Conservation (phyloP, 805 yeast species). For the Kluyveromyces nonfermentans region DNA sequence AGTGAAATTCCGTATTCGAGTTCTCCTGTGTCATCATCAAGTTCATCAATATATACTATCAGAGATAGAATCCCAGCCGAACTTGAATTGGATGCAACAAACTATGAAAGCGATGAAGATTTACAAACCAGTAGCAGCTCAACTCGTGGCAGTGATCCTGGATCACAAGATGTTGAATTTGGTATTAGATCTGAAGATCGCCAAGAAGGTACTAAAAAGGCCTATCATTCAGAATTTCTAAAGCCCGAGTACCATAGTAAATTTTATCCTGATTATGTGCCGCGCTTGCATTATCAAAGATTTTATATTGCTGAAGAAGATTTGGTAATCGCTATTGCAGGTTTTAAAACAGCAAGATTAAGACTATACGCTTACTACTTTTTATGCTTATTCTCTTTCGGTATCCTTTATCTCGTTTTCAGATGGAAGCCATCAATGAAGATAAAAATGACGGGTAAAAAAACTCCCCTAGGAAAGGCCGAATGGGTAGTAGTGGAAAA, state of each 20-base stretch:
- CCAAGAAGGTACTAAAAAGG: constrained; percentile 21
- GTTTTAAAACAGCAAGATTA: constrained; percentile 50
- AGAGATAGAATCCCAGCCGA: constrained; percentile 33
- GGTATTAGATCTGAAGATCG: constrained; percentile 14
- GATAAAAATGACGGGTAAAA: constrained; percentile 55
- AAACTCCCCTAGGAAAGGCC: constrained; percentile 64
- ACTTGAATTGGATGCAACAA: constrained; percentile 23
- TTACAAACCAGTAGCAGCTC: constrained; percentile 20
- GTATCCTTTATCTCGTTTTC: constrained; percentile 60
- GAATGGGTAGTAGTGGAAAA: constrained; percentile 94
- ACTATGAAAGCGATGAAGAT: constrained; percentile 28
- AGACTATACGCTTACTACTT: constrained; percentile 42
- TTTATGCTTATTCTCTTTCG: constrained; percentile 51
- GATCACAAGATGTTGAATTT: constrained; percentile 5
- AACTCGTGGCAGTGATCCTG: constrained; percentile 9
- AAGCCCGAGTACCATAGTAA: constrained; percentile 35
- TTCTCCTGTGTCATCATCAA: constrained; percentile 28
- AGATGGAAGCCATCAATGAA: constrained; percentile 83
- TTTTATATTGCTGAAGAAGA: constrained; percentile 95
- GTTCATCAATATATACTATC: constrained; percentile 29
- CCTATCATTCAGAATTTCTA: constrained; percentile 23
- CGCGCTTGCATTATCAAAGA: constrained; percentile 53
- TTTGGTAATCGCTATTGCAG: constrained; percentile 88
- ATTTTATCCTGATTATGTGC: constrained; percentile 33
- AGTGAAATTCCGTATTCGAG: constrained; percentile 9